Percentiles rank a stretch among this genome's conserved stretches.
Conservation (phyloP, 306 rosid species). For the Glycyrrhiza uralensis region DNA sequence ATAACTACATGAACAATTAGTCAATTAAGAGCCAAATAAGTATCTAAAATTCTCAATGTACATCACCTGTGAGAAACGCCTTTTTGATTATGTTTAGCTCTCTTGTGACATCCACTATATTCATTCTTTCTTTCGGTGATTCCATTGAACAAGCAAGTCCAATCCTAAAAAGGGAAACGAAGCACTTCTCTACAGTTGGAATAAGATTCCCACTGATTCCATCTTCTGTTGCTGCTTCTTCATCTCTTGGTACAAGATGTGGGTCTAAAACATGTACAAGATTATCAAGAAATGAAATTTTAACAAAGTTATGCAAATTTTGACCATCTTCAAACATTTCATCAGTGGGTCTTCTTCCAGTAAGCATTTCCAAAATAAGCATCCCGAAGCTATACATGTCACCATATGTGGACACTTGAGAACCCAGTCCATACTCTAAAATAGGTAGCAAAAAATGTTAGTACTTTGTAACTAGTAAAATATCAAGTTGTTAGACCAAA, state of each 20-base stretch:
- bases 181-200: background rate
- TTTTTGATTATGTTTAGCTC: slow-evolving; percentile 15
- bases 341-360: slow-evolving; percentile 25
- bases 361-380: slow-evolving; percentile 34
- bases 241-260: background rate
- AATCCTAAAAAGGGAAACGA: slow-evolving; percentile 16
- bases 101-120: background rate
- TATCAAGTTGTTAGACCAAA: background rate
- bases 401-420: slow-evolving; percentile 17
- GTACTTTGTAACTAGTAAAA: background rate
- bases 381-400: slow-evolving; percentile 40
- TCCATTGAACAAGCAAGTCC: slow-evolving; percentile 26
- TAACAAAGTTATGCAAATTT: slow-evolving; percentile 18
- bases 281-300: slow-evolving; percentile 15
- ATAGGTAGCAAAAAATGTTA: background rate
- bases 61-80: background rate
- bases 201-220: background rate
- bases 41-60: background rate
- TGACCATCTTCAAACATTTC: slow-evolving; percentile 28
- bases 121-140: slow-evolving; percentile 29
- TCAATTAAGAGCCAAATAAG: background rate
- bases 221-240: background rate
- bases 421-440: slow-evolving; percentile 30
- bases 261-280: slow-evolving; percentile 6
- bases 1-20: background rate